phyloP scores from a whole-genome alignment of 768 basidiomycete species.

The Cubamyces sp. region DNA sequence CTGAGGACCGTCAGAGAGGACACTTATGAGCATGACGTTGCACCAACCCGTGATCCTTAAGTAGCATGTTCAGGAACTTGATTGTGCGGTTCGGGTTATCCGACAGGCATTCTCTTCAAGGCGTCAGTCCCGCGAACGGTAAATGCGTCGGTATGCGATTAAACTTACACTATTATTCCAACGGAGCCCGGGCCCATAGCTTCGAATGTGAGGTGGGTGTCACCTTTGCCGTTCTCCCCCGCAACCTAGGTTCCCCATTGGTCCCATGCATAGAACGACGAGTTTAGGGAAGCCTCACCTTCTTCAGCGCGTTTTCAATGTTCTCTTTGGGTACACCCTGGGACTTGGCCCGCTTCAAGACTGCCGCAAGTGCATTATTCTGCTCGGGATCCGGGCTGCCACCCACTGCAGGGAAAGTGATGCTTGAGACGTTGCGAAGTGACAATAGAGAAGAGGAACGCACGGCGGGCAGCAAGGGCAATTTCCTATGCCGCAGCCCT shows the following conservation, averaged over 20 bases:
- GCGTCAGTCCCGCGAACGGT: constrained; percentile 27
- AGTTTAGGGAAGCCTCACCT: constrained; percentile 40
- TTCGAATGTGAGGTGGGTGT: constrained; percentile 57
- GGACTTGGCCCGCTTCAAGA: constrained; percentile 58
- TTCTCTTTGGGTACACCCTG: constrained; percentile 71
- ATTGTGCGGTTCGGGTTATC: constrained; percentile 68
- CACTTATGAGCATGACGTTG: too few relatives aligned
- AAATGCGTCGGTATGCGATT: neutral
- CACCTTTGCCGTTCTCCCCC: constrained; percentile 53
- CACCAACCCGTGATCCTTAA: constrained; percentile 52
- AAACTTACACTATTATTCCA: constrained; percentile 64
- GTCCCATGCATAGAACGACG: neutral
- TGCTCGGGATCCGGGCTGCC: constrained; percentile 57
- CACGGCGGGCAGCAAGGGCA: constrained; percentile 61
- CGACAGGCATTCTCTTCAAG: constrained; percentile 58
- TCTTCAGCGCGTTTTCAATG: constrained; percentile 62
- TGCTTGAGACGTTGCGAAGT: neutral
- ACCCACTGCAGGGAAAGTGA: constrained; percentile 45
- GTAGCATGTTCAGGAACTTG: constrained; percentile 55
- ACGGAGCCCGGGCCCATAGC: constrained; percentile 61
- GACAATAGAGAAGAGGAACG: constrained; percentile 22
- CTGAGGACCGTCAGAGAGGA: constrained; percentile 38
- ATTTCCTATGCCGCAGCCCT: constrained; percentile 53
- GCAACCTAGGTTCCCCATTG: constrained; percentile 41
- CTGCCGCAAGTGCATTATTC: constrained; percentile 56